Conservation (phyloP, 768 basidiomycete genomes). For the Russula dissimulans region DNA sequence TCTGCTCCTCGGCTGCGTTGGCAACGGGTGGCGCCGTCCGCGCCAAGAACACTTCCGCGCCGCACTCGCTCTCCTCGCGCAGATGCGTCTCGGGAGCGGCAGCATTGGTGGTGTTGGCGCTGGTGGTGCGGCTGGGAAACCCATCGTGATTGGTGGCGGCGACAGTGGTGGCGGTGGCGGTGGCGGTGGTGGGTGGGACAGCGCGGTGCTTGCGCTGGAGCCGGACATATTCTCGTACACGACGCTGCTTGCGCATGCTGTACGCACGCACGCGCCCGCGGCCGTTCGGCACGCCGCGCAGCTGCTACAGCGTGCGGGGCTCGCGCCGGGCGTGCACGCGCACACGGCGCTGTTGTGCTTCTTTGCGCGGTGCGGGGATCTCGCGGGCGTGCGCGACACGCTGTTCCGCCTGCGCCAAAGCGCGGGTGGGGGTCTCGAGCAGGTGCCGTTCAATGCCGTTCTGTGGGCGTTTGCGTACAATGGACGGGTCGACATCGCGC, state of each 20-base stretch:
- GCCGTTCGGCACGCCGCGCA: constrained; percentile 43
- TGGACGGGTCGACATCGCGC: constrained; percentile 44
- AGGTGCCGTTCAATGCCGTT: constrained; percentile 62
- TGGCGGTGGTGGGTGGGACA: not conserved
- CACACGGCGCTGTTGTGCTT: constrained; percentile 51
- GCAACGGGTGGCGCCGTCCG: constrained; percentile 47
- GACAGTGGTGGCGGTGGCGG: constrained; percentile 10
- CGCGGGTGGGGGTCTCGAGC: constrained; percentile 35
- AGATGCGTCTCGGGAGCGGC: constrained; percentile 36
- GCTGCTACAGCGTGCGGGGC: constrained; percentile 45
- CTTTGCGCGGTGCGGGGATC: constrained; percentile 38
- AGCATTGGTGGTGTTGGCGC: not conserved
- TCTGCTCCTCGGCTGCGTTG: constrained; percentile 56
- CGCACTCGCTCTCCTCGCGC: constrained; percentile 50
- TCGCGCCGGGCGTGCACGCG: constrained; percentile 52
- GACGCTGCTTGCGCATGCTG: constrained; percentile 56
- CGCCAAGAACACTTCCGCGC: constrained; percentile 47
- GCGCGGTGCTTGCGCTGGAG: constrained; percentile 1
- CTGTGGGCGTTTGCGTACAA: constrained; percentile 59
- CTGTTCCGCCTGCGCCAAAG: constrained; percentile 43
- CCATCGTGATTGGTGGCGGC: not conserved
- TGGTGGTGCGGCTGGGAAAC: not conserved
- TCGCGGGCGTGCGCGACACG: constrained; percentile 47
- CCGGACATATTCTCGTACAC: constrained; percentile 69
- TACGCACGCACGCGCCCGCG: constrained; percentile 35